Percentiles rank a stretch among this genome's conserved stretches.
These are phyloP conservation scores for Amauroascus verrucosus DNA, from an alignment of 2,329 filamentous ascomycete species.

Conservation along the genomic window DNA sequence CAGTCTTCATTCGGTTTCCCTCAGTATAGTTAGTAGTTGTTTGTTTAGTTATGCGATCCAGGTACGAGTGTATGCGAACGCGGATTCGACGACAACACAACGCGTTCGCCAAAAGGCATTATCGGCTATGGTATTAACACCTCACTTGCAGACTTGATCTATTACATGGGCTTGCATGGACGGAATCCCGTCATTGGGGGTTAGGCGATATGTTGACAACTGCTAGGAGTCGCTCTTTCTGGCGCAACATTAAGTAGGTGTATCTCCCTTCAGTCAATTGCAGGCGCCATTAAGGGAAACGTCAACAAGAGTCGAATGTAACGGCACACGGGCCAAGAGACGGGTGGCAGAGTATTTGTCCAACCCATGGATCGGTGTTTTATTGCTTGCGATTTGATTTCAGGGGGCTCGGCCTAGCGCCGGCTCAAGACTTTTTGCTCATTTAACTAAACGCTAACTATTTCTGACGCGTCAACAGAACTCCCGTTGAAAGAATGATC, in stretches of 20 bases:
- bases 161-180: neutral
- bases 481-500: too few species aligned
- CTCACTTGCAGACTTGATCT: neutral
- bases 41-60: slow-evolving; percentile 2
- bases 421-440: neutral
- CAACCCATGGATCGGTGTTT: neutral
- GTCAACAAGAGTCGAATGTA: too few species aligned
- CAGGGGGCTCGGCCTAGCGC: neutral
- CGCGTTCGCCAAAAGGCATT: slow-evolving; percentile 1
- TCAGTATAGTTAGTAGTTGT: neutral
- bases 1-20: neutral
- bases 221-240: neutral
- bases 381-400: slow-evolving; percentile 1
- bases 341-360: neutral
- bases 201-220: neutral
- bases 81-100: neutral
- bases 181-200: neutral
- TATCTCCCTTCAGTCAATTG: neutral
- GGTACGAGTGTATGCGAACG: neutral
- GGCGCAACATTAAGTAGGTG: neutral
- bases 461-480: too few species aligned
- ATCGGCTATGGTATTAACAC: neutral
- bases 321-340: neutral
- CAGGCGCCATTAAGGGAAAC: neutral
- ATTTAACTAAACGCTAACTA: neutral